Conservation (phyloP, 805 yeast species). For the Zygosaccharomyces lentus region DNA sequence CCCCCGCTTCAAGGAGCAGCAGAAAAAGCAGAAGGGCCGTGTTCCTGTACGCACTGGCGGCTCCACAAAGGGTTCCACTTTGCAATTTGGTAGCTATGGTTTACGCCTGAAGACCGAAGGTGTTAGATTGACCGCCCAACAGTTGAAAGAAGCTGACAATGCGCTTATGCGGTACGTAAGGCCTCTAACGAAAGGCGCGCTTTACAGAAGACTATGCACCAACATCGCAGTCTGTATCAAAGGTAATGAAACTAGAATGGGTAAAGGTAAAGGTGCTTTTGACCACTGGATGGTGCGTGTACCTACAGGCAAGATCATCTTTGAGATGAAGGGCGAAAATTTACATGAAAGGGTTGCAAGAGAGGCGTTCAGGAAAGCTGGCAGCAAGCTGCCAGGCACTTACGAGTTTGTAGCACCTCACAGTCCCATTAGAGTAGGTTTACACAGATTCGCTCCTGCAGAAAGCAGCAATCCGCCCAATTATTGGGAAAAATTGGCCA, state of each 20-base stretch:
- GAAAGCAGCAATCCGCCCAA: slow-evolving; percentile 43
- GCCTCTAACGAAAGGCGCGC: slow-evolving; percentile 56
- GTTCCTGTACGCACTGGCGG: slow-evolving; percentile 95
- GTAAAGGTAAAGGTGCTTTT: slow-evolving; percentile 97
- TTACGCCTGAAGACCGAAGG: slow-evolving; percentile 88
- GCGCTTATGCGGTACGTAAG: slow-evolving; percentile 80
- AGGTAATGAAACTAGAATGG: slow-evolving; percentile 99
- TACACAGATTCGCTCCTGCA: slow-evolving; percentile 46
- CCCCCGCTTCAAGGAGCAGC: slow-evolving; percentile 58
- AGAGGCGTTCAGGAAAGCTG: slow-evolving; percentile 86
- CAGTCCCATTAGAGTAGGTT: slow-evolving; percentile 67
- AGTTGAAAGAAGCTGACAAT: slow-evolving; percentile 85
- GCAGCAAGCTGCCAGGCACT: slow-evolving; percentile 86
- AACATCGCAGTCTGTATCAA: slow-evolving; percentile 89
- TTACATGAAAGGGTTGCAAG: slow-evolving; percentile 87
- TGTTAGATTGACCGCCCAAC: slow-evolving; percentile 76
- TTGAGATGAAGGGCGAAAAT: slow-evolving; percentile 71
- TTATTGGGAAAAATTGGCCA: slow-evolving; percentile 49
- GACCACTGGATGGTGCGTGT: slow-evolving; percentile 97
- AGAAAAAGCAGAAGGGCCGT: slow-evolving; percentile 83
- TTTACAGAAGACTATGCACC: slow-evolving; percentile 77
- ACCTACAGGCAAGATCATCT: slow-evolving; percentile 89
- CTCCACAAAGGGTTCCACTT: slow-evolving; percentile 78
- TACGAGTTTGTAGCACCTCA: slow-evolving; percentile 74
- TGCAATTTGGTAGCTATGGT: slow-evolving; percentile 81